Conservation (phyloP, 192 early-diverging fungal species). For the Rhizophagus clarus region DNA sequence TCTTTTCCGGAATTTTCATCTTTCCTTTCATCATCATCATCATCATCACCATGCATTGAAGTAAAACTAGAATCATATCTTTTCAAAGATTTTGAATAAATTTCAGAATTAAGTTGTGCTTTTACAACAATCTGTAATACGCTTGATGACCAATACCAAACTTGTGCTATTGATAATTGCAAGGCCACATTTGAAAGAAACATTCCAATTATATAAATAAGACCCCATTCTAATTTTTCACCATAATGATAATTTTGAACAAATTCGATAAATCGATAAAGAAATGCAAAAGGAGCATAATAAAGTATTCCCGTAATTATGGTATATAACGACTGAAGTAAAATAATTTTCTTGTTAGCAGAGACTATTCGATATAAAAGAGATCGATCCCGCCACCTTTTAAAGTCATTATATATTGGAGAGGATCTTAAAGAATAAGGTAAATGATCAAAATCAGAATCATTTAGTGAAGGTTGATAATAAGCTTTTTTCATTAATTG, state of each 20-base stretch:
- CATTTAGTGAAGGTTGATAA: conserved; percentile 15
- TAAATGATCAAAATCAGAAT: conserved; percentile 34
- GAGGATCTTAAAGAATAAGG: conserved; percentile 37
- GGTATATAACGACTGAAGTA: conserved; percentile 26
- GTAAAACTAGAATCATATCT: conserved; percentile 51
- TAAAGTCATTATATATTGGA: conserved; percentile 38
- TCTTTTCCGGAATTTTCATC: conserved; percentile 10
- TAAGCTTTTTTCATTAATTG: conserved; percentile 34
- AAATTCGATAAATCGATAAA: conserved; percentile 38
- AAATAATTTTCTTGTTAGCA: conserved; percentile 35
- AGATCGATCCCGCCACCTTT: conserved; percentile 19
- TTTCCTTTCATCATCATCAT: not conserved
- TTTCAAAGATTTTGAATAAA: conserved; percentile 66
- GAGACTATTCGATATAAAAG: conserved; percentile 34
- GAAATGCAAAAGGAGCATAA: conserved; percentile 39
- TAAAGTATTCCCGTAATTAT: conserved; percentile 30
- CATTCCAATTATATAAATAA: conserved; percentile 17
- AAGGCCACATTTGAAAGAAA: conserved; percentile 8
- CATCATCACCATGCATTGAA: not conserved
- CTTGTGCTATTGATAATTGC: conserved; percentile 2
- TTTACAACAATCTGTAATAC: conserved; percentile 36
- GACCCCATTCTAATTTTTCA: not conserved
- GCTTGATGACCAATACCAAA: conserved; percentile 14
- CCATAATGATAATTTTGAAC: conserved; percentile 23
- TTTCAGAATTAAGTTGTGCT: conserved; percentile 58